phyloP scores from a whole-genome alignment of 2,329 filamentous ascomycete genomes.

The Dissoconium aciculare region DNA sequence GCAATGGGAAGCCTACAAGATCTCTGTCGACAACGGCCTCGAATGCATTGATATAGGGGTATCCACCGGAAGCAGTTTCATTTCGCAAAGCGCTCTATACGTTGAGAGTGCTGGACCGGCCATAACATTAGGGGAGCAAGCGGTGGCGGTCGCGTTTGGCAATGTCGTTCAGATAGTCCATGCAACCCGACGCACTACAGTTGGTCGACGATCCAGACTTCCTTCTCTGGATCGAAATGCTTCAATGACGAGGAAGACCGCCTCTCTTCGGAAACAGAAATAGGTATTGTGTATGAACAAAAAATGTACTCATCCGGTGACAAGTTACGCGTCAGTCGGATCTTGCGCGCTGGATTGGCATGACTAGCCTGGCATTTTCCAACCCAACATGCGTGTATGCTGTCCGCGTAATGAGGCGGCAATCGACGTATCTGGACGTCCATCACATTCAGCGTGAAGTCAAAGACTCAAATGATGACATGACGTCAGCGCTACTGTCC shows the following conservation, averaged over 20 bases:
- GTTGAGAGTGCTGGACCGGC: slow-evolving; percentile 53
- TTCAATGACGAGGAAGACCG: slow-evolving; percentile 4
- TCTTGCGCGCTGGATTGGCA: too few species aligned
- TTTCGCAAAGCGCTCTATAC: slow-evolving; percentile 42
- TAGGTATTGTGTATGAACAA: too few species aligned
- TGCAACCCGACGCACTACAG: slow-evolving; percentile 9
- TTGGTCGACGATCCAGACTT: slow-evolving; percentile 6
- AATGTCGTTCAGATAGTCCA: slow-evolving; percentile 55
- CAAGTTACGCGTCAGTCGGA: too few species aligned
- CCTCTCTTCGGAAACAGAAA: not conserved
- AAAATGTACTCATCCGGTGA: too few species aligned
- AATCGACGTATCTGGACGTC: too few species aligned
- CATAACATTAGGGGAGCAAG: slow-evolving; percentile 45
- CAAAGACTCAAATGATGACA: too few species aligned
- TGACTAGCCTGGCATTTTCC: too few species aligned
- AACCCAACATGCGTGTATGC: too few species aligned
- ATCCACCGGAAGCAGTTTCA: slow-evolving; percentile 13
- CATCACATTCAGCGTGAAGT: too few species aligned
- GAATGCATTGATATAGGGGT: slow-evolving; percentile 25
- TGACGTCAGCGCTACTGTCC: too few species aligned
- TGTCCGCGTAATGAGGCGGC: too few species aligned
- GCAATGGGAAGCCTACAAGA: slow-evolving; percentile 40
- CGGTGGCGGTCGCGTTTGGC: slow-evolving; percentile 55
- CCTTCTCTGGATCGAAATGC: slow-evolving; percentile 8
- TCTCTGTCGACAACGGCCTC: slow-evolving; percentile 34